A percentile compares a stretch with the other conserved stretches of the same genome.
Conservation (phyloP, 2,329 filamentous ascomycete genomes). For the Fusarium palustre region DNA sequence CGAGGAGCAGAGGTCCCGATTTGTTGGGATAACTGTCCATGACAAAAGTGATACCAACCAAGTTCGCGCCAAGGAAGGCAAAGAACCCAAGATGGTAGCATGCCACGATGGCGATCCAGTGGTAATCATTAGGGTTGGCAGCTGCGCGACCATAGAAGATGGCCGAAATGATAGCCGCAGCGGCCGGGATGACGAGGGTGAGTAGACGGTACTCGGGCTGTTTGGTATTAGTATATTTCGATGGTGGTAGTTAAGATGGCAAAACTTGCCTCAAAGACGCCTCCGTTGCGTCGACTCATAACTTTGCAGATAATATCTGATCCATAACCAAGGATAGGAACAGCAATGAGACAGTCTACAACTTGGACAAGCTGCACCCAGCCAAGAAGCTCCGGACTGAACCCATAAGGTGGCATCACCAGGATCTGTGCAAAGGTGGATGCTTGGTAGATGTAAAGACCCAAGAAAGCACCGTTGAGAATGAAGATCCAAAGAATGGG, state of each 20-base stretch:
- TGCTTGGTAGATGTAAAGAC: constrained; percentile 17
- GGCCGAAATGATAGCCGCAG: background rate
- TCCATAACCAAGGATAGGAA: background rate
- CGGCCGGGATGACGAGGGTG: constrained; percentile 2
- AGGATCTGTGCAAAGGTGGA: constrained; percentile 1
- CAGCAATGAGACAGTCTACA: background rate
- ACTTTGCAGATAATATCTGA: constrained; percentile 7
- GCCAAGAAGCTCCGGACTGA: background rate
- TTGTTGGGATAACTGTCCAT: constrained; percentile 23
- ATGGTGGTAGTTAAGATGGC: accelerated
- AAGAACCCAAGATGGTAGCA: constrained; percentile 16
- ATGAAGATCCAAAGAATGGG: constrained; percentile 19
- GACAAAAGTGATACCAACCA: constrained; percentile 9
- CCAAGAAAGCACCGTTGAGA: constrained; percentile 17
- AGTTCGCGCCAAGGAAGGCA: constrained; percentile 4
- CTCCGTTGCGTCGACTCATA: constrained; percentile 9
- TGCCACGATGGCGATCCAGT: constrained; percentile 10
- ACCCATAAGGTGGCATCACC: background rate
- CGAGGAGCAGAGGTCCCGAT: background rate
- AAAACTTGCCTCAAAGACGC: background rate
- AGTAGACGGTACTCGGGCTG: constrained; percentile 15
- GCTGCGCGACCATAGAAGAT: constrained; percentile 9
- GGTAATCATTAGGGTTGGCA: background rate
- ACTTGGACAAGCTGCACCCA: constrained; percentile 19
- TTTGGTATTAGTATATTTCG: accelerated